phyloP scores from a whole-genome alignment of 208 protist genomes.

The Trypanosoma lewisi region DNA sequence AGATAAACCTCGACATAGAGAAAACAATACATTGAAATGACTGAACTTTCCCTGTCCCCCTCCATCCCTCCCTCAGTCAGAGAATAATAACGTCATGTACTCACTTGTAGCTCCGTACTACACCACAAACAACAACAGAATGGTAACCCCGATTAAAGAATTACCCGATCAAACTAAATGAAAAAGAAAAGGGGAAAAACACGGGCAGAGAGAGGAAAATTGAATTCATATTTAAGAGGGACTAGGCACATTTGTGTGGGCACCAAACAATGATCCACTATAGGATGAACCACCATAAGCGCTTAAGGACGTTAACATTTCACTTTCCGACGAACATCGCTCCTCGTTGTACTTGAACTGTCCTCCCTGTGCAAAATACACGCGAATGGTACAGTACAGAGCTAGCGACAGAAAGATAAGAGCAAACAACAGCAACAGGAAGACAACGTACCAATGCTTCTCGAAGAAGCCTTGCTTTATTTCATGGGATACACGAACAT shows the following conservation, averaged over 20 bases:
- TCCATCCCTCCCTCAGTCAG: too few relatives aligned
- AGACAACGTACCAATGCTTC: slow-evolving; percentile 9
- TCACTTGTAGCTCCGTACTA: too few relatives aligned
- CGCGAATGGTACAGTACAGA: not conserved
- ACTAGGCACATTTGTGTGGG: not conserved
- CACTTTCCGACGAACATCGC: not conserved
- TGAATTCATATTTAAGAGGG: too few relatives aligned
- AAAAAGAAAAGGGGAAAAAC: too few relatives aligned
- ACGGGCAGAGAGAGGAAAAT: too few relatives aligned
- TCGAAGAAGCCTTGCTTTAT: not conserved
- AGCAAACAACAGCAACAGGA: not conserved
- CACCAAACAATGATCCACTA: not conserved
- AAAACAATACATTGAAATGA: not conserved
- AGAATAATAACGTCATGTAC: too few relatives aligned
- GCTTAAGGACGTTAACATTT: too few relatives aligned
- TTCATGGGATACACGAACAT: not conserved
- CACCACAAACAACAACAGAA: too few relatives aligned
- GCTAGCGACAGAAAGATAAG: not conserved
- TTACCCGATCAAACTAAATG: too few relatives aligned
- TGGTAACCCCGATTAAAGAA: too few relatives aligned
- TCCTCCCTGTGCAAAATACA: not conserved
- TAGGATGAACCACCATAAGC: not conserved
- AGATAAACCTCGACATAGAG: not conserved
- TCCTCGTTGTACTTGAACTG: not conserved
- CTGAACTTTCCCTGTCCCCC: too few relatives aligned